These are phyloP conservation scores for Nannochloropsis granulata DNA, from an alignment of 108 stramenopile genomes.

Conservation along the genomic window DNA sequence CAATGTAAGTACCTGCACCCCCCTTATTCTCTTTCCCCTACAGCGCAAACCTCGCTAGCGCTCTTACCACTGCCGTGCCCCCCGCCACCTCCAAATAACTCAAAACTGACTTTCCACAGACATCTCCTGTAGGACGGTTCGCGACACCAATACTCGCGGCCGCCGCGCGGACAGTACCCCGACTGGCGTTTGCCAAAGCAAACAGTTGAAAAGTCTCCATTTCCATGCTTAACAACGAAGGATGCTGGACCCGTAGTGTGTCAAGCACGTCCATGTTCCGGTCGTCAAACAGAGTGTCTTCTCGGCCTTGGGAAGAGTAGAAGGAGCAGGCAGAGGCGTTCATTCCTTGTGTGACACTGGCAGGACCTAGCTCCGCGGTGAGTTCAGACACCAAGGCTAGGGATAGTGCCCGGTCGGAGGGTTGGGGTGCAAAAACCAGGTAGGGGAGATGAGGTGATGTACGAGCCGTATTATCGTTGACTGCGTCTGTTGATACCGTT, in stretches of 20 bases:
- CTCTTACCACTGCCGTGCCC: conserved; percentile 9
- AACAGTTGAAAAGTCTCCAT: conserved; percentile 38
- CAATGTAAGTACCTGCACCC: too few species aligned
- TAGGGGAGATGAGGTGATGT: background rate
- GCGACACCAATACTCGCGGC: conserved; percentile 12
- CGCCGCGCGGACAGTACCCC: conserved; percentile 2
- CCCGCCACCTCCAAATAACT: background rate
- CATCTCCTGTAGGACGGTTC: conserved; percentile 4
- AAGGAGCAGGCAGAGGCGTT: conserved; percentile 31
- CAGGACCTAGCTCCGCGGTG: background rate
- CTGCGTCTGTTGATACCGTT: background rate
- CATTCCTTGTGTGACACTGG: conserved; percentile 4
- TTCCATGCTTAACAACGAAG: conserved; percentile 15
- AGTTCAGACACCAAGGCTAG: background rate
- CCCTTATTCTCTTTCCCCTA: too few species aligned
- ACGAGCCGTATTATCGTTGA: background rate
- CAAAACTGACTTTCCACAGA: background rate
- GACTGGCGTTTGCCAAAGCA: conserved; percentile 23
- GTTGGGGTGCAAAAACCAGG: conserved; percentile 3
- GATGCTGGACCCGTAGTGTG: background rate
- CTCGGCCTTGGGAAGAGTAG: conserved; percentile 33
- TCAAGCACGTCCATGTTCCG: conserved; percentile 22
- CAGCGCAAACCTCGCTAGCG: background rate
- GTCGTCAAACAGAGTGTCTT: conserved; percentile 28
- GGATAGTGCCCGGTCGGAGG: conserved; percentile 3